These are phyloP conservation scores for Ophiocordyceps camponoti-rufipedis DNA, from an alignment of 2,329 filamentous ascomycete genomes.

Conservation along the genomic window DNA sequence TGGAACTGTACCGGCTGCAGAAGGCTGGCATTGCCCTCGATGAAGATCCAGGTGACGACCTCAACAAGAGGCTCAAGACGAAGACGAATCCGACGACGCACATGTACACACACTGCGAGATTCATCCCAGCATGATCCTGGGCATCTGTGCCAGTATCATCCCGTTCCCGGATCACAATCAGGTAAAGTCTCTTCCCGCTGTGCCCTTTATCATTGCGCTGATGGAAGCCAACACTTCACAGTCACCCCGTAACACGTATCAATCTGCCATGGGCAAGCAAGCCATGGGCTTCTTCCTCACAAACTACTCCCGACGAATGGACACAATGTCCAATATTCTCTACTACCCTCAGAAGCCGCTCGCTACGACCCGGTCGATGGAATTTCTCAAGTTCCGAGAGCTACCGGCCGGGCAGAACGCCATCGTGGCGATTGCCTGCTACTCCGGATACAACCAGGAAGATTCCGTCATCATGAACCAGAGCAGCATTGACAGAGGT, in stretches of 20 bases:
- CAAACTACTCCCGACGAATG: constrained; percentile 93
- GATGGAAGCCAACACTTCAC: not conserved
- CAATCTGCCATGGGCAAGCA: constrained; percentile 99
- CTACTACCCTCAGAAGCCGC: constrained; percentile 95
- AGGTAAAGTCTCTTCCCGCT: constrained; percentile 28
- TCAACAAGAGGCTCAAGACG: constrained; percentile 75
- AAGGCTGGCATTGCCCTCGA: constrained; percentile 46
- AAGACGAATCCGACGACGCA: constrained; percentile 74
- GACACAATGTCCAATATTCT: constrained; percentile 99
- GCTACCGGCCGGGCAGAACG: constrained; percentile 89
- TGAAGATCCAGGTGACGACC: constrained; percentile 45
- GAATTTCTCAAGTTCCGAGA: constrained; percentile 98
- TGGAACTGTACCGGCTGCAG: constrained; percentile 57
- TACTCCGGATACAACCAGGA: constrained; percentile 99
- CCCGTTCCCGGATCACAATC: constrained; percentile 97
- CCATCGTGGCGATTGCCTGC: constrained; percentile 91
- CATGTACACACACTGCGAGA: constrained; percentile 96
- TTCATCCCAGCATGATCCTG: constrained; percentile 97
- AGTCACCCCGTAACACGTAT: constrained; percentile 97
- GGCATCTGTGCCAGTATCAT: constrained; percentile 98
- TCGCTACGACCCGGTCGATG: constrained; percentile 94
- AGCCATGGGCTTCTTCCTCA: constrained; percentile 97
- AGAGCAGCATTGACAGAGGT: constrained; percentile 94
- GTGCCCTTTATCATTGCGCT: not conserved
- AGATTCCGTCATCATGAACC: constrained; percentile 99